Base-by-base conservation (phyloP, 805 yeast genomes). In the Osmozyma mogii region DNA sequence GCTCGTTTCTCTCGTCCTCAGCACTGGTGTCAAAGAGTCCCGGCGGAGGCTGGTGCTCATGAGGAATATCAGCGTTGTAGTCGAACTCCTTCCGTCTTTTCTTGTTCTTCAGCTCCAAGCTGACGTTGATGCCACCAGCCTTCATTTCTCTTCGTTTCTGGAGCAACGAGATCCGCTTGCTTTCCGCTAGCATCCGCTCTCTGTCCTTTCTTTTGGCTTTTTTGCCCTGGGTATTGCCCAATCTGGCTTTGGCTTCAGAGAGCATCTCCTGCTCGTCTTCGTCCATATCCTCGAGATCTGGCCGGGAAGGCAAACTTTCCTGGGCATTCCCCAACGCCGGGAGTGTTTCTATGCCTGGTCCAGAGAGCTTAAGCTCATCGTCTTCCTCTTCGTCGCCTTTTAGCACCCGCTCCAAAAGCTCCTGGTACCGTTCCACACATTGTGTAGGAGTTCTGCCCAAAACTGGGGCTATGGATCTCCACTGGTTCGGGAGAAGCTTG, bases 261-360 rank as follows among this genome's bases (percentile, higher is more conserved):
- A 88, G 54, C 96, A 88, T 85, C 51, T 89, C 96, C 33, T 71
- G 60, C 45, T 89, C 96, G 35, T 84, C 95, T 24, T 85, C 96
- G 34, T 78, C 88, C 66, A 85, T 60, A 16, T 78, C 83, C 9
- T 72, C 77, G 2, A 75, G 73, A 56, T 85, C 95, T 0, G 95
- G 95, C 36, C 72, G 66, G 0, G 96, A 89, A 2, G 84, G 84
- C 35, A 71, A 72, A 15, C 83, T 69, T 47, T 88, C 96, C 32
- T 61, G 44, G 30, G 45, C 35, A 2, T 62, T 63, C 7, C 74
- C 65, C 5, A 55, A 25, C 0, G 72, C 67, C 0, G 69, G 68
- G 6, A 58, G 41, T 1, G 77, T 50, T 35, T 72, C 82, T 1
- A 65, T 58, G 2, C 79, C 78, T 0, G 72, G 68, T 0, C 79